Conservation (phyloP, 495 filamentous ascomycete genomes). For the Friedmanniomyces simplex region DNA sequence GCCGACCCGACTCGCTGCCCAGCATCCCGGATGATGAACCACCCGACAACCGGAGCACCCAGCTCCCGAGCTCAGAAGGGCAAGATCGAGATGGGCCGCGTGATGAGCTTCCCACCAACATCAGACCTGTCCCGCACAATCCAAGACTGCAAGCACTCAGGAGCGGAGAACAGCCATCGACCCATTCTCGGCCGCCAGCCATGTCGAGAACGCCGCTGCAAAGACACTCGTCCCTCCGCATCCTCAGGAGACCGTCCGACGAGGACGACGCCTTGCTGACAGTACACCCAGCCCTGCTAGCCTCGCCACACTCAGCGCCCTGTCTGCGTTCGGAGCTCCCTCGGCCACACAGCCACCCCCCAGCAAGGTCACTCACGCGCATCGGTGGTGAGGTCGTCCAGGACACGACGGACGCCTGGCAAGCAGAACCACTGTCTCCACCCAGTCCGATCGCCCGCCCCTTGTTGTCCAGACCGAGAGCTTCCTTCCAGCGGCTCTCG, state of each 20-base stretch:
- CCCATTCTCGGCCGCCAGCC: background rate
- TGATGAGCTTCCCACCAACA: background rate
- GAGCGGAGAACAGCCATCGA: background rate
- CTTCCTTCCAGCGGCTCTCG: conserved; percentile 7
- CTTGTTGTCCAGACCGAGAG: background rate
- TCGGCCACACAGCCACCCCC: conserved; percentile 2
- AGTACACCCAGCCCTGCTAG: background rate
- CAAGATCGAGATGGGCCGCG: background rate
- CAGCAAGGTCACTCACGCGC: background rate
- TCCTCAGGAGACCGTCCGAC: background rate
- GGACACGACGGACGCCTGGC: background rate
- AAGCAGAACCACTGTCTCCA: background rate
- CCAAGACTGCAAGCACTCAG: background rate
- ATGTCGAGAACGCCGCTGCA: background rate
- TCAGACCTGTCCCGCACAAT: background rate
- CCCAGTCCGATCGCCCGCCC: background rate
- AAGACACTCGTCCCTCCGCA: conserved; percentile 2
- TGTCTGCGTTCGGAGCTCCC: background rate
- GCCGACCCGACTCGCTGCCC: conserved; percentile 2
- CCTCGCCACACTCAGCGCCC: background rate
- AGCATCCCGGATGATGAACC: background rate
- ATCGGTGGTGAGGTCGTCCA: background rate
- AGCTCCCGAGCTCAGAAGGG: background rate
- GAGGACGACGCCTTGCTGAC: background rate
- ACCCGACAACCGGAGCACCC: background rate